Conservation (phyloP, 805 yeast genomes). For the Wickerhamiella nectarea region DNA sequence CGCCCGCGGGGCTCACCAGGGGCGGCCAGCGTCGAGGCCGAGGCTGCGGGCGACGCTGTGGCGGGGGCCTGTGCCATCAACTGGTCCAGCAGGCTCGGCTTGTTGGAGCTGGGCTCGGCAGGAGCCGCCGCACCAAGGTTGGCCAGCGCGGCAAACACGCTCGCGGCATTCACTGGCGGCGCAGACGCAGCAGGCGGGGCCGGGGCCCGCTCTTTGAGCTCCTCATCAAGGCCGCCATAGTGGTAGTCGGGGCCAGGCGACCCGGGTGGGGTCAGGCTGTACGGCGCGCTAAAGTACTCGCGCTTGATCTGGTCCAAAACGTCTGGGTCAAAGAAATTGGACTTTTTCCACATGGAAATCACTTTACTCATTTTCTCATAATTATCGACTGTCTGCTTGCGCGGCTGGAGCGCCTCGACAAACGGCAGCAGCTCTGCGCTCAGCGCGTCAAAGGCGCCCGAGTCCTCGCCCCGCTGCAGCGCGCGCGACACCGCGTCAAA, state of each 20-base stretch:
- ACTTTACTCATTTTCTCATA: constrained; percentile 64
- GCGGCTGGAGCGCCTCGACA: constrained; percentile 38
- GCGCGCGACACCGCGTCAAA: constrained; percentile 87
- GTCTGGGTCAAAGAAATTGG: constrained; percentile 55
- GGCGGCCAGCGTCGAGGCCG: background rate
- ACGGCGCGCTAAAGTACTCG: constrained; percentile 36
- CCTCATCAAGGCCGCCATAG: constrained; percentile 7
- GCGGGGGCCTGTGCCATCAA: constrained; percentile 8
- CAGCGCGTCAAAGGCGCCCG: constrained; percentile 21
- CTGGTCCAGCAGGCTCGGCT: constrained; percentile 8
- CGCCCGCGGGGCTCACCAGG: constrained; percentile 8
- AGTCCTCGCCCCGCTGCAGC: constrained; percentile 59
- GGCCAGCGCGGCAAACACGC: constrained; percentile 56
- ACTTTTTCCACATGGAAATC: constrained; percentile 84
- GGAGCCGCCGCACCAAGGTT: constrained; percentile 33
- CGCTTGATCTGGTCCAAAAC: constrained; percentile 42
- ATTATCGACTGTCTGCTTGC: constrained; percentile 16
- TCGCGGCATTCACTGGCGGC: constrained; percentile 38
- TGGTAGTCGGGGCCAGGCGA: constrained; percentile 36
- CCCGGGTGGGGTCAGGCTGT: constrained; percentile 55
- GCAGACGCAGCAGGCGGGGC: constrained; percentile 18
- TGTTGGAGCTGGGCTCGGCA: constrained; percentile 11
- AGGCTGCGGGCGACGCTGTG: background rate
- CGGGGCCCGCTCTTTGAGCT: background rate
- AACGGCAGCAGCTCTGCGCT: constrained; percentile 26